Base-by-base conservation (phyloP, 441 rosid genomes). In the Corymbia citriodora region DNA sequence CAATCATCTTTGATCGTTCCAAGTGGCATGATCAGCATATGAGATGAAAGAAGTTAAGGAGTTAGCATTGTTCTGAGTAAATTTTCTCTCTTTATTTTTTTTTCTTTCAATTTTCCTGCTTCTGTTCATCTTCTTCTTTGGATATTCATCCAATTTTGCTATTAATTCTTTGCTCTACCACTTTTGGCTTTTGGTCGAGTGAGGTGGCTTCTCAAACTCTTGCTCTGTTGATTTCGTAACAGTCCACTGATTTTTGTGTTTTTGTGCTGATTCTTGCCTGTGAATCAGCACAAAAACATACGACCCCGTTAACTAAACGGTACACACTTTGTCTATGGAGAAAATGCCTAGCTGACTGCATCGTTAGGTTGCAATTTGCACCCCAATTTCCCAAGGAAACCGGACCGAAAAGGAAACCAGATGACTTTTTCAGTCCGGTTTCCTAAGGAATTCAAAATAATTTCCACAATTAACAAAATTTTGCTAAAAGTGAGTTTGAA, bases 11-110 rank as follows among this genome's bases (percentile, higher is more conserved):
- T 6, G 8, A 8, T 19, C 2, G 8, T n/a, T 55, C 59, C 21
- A 55, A 9, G 1, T 0, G 25, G 18, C 10, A 55, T 55, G 9
- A 55, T 55, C 3, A 0, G 15, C 3, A 15, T 52, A 12, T 52
- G 4, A 40, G 5, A 3, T 50, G 12, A 12, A 50, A 50, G 12
- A 50, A 50, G 52, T 50, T 8, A 50, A 50, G 52, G 52, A 50
- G 10, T 9, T 10, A 12, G 12, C 52, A 50, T 2, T 50, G 52
- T 52, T 52, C 3, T 52, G 15, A 52, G 15, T 52, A 52, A 57
- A 57, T 21, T 57, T 57, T 21, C 7, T 57, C 4, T 57, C 23
- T 57, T 57, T 12, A 2, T 5, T 57, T 57, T 9, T 9, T 27
- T 23, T 57, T 57, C 23, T 57, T 57, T 57, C 21, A 29, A 57